Evolutionary conservation across 441 rosid genomes (phyloP).

Genomic region (Bruguiera hainesii): DNA sequence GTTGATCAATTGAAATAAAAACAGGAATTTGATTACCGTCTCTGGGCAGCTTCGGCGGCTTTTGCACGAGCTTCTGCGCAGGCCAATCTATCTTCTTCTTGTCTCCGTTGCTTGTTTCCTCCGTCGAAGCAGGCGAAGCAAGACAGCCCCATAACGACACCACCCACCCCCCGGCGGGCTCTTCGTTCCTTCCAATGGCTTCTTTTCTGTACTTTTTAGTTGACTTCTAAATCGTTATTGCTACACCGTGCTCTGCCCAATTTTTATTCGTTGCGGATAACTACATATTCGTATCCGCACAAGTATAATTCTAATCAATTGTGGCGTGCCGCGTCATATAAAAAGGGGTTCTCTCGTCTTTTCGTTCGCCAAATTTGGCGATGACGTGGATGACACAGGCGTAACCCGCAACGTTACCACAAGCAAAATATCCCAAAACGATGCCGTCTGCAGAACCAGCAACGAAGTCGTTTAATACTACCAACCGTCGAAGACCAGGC

Average conservation of each 20-base stretch:
- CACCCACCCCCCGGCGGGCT: conserved; percentile 11
- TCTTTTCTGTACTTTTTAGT: neutral
- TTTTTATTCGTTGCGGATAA: neutral
- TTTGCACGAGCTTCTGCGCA: conserved; percentile 88
- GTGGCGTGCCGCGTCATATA: conserved; percentile 14
- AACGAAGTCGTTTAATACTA: too few species aligned
- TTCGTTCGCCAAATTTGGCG: neutral
- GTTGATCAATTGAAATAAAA: neutral
- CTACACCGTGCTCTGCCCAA: neutral
- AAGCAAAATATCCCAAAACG: neutral
- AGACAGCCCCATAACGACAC: conserved; percentile 33
- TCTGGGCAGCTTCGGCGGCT: conserved; percentile 98
- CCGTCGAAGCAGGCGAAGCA: conserved; percentile 80
- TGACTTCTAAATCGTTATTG: neutral
- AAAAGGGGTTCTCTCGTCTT: conserved; percentile 10
- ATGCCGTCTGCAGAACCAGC: too few species aligned
- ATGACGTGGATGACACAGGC: too few species aligned
- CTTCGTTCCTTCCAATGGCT: neutral
- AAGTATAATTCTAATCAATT: neutral
- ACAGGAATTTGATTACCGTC: conserved; percentile 37
- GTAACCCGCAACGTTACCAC: neutral
- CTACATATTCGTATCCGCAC: neutral
- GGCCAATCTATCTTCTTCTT: conserved; percentile 67
- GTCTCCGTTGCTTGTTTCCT: conserved; percentile 47
- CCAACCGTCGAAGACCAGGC: too few species aligned